Evolutionary conservation across 2,329 filamentous ascomycete species (phyloP).

Genomic region (Alternaria triticina): DNA sequence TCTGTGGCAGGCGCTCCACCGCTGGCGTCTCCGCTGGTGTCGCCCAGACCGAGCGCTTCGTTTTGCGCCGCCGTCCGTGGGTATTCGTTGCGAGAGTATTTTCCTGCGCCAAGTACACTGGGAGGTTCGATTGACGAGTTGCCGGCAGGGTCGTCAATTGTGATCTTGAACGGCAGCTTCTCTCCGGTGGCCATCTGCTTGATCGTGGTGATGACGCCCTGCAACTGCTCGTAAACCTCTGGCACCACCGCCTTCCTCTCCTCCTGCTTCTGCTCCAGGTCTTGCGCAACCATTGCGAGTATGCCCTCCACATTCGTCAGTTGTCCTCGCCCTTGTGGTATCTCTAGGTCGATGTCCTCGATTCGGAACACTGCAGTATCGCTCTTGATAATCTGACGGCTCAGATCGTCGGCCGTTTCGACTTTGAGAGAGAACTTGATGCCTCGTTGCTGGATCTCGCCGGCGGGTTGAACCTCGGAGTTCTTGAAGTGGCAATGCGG

Average conservation of each 20-base stretch:
- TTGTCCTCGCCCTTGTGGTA: constrained; percentile 88
- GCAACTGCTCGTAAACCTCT: constrained; percentile 79
- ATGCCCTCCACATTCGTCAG: constrained; percentile 94
- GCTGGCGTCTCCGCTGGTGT: constrained; percentile 53
- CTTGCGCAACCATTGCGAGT: constrained; percentile 76
- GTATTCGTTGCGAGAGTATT: constrained; percentile 89
- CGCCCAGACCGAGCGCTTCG: constrained; percentile 76
- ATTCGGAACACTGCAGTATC: constrained; percentile 86
- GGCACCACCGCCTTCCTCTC: constrained; percentile 77
- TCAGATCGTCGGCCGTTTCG: constrained; percentile 74
- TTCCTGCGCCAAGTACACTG: constrained; percentile 75
- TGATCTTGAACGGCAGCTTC: constrained; percentile 85
- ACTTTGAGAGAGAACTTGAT: constrained; percentile 82
- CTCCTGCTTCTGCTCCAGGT: constrained; percentile 83
- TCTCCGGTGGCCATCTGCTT: constrained; percentile 78
- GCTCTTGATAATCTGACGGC: constrained; percentile 88
- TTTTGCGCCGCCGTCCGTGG: constrained; percentile 85
- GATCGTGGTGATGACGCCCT: constrained; percentile 75
- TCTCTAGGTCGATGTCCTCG: constrained; percentile 90
- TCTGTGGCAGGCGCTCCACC: constrained; percentile 62
- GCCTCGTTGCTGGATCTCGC: constrained; percentile 88
- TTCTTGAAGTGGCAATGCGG: constrained; percentile 88
- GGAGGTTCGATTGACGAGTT: constrained; percentile 97
- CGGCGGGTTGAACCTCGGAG: constrained; percentile 92
- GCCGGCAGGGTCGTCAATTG: constrained; percentile 87